These are phyloP conservation scores for Tuber borchii DNA, from an alignment of 495 filamentous ascomycete species.

Conservation along the genomic window DNA sequence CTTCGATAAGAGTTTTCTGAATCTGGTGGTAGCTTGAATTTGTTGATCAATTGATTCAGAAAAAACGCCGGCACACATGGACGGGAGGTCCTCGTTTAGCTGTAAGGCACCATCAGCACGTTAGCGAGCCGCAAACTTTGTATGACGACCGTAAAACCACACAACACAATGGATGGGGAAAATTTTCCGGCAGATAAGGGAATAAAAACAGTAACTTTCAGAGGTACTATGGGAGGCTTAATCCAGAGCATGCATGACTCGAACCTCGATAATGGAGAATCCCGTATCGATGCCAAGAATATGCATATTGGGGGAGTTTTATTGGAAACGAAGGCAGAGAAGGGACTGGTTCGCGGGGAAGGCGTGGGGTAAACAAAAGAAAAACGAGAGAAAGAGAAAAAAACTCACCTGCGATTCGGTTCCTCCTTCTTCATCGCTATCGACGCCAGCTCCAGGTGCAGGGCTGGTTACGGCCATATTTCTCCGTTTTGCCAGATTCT, in stretches of 20 bases:
- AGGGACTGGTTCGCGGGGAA: slow-evolving; percentile 6
- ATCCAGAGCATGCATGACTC: not conserved
- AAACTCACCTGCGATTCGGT: slow-evolving; percentile 91
- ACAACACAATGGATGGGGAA: not conserved
- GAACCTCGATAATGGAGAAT: not conserved
- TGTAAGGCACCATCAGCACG: slow-evolving; percentile 46
- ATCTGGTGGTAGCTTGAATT: slow-evolving; percentile 98
- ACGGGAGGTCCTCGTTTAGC: slow-evolving; percentile 94
- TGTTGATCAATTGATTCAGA: slow-evolving; percentile 97
- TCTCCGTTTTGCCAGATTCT: slow-evolving; percentile 95
- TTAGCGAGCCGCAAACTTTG: slow-evolving; percentile 39
- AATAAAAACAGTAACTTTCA: not conserved
- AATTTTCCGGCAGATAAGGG: not conserved
- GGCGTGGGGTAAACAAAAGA: slow-evolving; percentile 9
- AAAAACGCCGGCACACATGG: slow-evolving; percentile 97
- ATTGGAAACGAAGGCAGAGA: not conserved
- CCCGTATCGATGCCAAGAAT: not conserved
- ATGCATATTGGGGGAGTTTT: not conserved
- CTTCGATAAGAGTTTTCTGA: slow-evolving; percentile 94
- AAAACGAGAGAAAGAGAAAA: slow-evolving; percentile 22
- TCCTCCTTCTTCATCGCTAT: slow-evolving; percentile 95
- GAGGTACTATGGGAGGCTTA: not conserved
- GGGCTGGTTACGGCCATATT: slow-evolving; percentile 73
- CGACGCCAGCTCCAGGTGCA: slow-evolving; percentile 81
- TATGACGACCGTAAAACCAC: not conserved